phyloP scores from a whole-genome alignment of 2,329 filamentous ascomycete genomes.

The Hypomyces rosellus region DNA sequence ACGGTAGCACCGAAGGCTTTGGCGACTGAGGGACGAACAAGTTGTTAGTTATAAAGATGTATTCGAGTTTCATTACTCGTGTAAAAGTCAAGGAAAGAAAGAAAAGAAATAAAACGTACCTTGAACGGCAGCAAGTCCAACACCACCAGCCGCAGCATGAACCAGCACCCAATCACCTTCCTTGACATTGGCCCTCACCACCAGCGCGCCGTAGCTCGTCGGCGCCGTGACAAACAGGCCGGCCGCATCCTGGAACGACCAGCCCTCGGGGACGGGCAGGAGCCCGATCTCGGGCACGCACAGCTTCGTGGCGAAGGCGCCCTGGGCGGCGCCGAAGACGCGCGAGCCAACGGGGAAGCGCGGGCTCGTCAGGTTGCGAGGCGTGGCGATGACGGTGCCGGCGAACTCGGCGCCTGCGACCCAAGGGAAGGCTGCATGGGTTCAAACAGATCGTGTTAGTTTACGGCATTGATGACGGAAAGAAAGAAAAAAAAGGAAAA shows the following conservation, averaged over 20 bases:
- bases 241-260: slow-evolving; percentile 78
- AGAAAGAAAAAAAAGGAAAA: neutral
- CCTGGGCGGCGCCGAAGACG: slow-evolving; percentile 83
- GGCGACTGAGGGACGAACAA: slow-evolving; percentile 50
- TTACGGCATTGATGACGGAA: neutral
- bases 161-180: slow-evolving; percentile 81
- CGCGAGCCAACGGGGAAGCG: slow-evolving; percentile 70
- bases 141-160: slow-evolving; percentile 87
- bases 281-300: slow-evolving; percentile 60
- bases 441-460: neutral
- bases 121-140: slow-evolving; percentile 86
- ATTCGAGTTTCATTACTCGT: neutral
- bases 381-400: slow-evolving; percentile 65
- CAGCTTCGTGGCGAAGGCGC: slow-evolving; percentile 76
- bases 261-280: slow-evolving; percentile 69
- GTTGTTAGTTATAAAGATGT: no score
- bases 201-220: slow-evolving; percentile 79
- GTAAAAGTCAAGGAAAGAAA: neutral
- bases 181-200: slow-evolving; percentile 70
- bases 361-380: slow-evolving; percentile 39
- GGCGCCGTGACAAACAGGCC: slow-evolving; percentile 89
- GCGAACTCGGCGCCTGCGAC: slow-evolving; percentile 82
- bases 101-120: slow-evolving; percentile 30
- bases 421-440: slow-evolving; percentile 65
- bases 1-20: slow-evolving; percentile 89